phyloP scores from a whole-genome alignment of 345 rosid species.

The Camelina laxa region DNA sequence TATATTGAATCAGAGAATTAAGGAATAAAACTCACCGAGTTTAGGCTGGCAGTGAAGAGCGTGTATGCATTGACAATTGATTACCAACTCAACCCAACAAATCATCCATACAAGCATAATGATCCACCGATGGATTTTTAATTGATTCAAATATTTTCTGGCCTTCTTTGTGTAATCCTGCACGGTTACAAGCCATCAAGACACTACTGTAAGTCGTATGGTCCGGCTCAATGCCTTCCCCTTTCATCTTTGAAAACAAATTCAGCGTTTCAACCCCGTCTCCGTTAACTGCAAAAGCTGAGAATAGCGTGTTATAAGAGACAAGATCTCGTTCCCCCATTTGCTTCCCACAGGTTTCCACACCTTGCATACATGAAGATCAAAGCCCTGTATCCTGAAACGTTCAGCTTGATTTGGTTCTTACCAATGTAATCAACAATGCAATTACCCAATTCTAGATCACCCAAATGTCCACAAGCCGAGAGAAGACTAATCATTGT shows the following conservation, averaged over 20 bases:
- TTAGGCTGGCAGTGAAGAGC: not conserved
- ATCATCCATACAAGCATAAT: constrained; percentile 48
- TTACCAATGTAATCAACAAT: constrained; percentile 37
- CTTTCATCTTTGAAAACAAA: constrained; percentile 41
- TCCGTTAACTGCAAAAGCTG: constrained; percentile 56
- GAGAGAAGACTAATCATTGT: constrained; percentile 51
- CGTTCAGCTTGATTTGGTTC: constrained; percentile 45
- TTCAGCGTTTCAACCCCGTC: constrained; percentile 42
- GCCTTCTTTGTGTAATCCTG: constrained; percentile 52
- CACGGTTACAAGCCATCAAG: constrained; percentile 54
- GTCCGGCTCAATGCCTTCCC: constrained; percentile 48
- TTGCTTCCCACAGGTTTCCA: constrained; percentile 46
- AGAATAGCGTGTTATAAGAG: constrained; percentile 49
- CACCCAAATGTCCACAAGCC: constrained; percentile 57
- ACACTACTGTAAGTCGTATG: constrained; percentile 47
- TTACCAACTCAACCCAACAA: constrained; percentile 44
- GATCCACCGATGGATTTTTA: constrained; percentile 37
- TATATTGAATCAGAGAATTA: not conserved
- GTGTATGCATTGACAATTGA: constrained; percentile 46
- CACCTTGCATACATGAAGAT: constrained; percentile 52
- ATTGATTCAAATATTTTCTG: constrained; percentile 40
- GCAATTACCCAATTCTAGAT: constrained; percentile 49
- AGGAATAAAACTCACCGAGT: not conserved
- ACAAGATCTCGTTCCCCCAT: constrained; percentile 46
- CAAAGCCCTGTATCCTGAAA: constrained; percentile 52